These are phyloP conservation scores for Juncus inflexus DNA, from an alignment of 176 grass and related monocot species.

Conservation along the genomic window DNA sequence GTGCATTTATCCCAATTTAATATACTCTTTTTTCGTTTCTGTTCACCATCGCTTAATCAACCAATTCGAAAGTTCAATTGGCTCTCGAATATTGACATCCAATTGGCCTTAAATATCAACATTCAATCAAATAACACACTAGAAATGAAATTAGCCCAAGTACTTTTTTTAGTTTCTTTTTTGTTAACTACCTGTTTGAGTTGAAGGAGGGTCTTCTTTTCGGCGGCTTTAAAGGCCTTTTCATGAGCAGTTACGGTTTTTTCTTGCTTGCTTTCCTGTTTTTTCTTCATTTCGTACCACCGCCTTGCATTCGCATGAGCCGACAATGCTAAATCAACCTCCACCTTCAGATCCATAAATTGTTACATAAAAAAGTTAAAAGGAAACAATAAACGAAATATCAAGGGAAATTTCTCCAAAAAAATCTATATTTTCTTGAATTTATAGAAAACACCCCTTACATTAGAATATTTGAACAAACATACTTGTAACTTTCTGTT, in stretches of 20 bases:
- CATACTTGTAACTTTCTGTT: neutral
- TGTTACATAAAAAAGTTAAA: slow-evolving; percentile 12
- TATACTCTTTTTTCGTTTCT: no score
- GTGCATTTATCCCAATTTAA: no score
- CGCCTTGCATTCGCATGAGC: slow-evolving; percentile 96
- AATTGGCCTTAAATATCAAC: no score
- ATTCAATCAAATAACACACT: no score
- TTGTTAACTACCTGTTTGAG: slow-evolving; percentile 65
- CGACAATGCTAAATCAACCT: slow-evolving; percentile 94
- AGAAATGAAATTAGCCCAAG: no score
- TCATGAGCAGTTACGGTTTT: slow-evolving; percentile 87
- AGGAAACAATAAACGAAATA: slow-evolving; percentile 7
- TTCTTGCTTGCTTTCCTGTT: slow-evolving; percentile 94
- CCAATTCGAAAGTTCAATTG: no score
- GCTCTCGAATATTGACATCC: no score
- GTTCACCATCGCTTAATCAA: no score
- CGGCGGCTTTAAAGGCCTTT: slow-evolving; percentile 97
- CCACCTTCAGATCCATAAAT: slow-evolving; percentile 41
- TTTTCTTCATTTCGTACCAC: slow-evolving; percentile 98
- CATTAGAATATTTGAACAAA: slow-evolving; percentile 19
- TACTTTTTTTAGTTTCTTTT: no score
- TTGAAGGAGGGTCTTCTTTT: slow-evolving; percentile 93
- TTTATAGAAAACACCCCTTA: neutral
- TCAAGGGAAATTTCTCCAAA: neutral
- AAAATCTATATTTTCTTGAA: slow-evolving; percentile 18